Evolutionary conservation across 345 rosid species (phyloP).

Genomic region (Odontarrhena argentea): DNA sequence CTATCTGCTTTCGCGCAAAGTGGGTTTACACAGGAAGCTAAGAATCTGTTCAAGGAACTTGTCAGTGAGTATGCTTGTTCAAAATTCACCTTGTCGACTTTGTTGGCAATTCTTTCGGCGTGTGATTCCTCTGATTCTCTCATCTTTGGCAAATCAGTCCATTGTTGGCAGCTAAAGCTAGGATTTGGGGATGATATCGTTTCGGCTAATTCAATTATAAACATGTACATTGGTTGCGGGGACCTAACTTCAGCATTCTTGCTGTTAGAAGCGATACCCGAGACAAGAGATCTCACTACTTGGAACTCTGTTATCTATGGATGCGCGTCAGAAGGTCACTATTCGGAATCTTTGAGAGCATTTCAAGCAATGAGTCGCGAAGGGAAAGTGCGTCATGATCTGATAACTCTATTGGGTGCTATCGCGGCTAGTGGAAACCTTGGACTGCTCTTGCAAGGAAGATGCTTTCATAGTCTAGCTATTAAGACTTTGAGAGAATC

Average conservation of each 20-base stretch:
- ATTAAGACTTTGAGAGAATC: constrained; percentile 45
- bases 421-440: constrained; percentile 58
- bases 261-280: constrained; percentile 33
- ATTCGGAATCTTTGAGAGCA: constrained; percentile 46
- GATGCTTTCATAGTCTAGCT: constrained; percentile 54
- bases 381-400: constrained; percentile 41
- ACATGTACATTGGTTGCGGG: constrained; percentile 48
- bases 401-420: constrained; percentile 49
- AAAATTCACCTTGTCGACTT: constrained; percentile 45
- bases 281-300: constrained; percentile 43
- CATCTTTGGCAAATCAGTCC: constrained; percentile 49
- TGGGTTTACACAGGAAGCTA: constrained; percentile 41
- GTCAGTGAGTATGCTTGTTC: constrained; percentile 32
- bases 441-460: constrained; percentile 45
- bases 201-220: constrained; percentile 47
- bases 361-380: constrained; percentile 50
- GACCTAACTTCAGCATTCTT: constrained; percentile 44
- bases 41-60: constrained; percentile 48
- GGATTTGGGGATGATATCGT: constrained; percentile 45
- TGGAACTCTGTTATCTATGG: constrained; percentile 60
- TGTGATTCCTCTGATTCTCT: constrained; percentile 49
- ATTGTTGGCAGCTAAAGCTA: constrained; percentile 52
- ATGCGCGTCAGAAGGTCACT: constrained; percentile 40
- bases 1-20: constrained; percentile 47
- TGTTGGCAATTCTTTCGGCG: constrained; percentile 54